Base-by-base conservation (phyloP, 225 moss, liverwort and hornwort species). In the Straminergon stramineum region DNA sequence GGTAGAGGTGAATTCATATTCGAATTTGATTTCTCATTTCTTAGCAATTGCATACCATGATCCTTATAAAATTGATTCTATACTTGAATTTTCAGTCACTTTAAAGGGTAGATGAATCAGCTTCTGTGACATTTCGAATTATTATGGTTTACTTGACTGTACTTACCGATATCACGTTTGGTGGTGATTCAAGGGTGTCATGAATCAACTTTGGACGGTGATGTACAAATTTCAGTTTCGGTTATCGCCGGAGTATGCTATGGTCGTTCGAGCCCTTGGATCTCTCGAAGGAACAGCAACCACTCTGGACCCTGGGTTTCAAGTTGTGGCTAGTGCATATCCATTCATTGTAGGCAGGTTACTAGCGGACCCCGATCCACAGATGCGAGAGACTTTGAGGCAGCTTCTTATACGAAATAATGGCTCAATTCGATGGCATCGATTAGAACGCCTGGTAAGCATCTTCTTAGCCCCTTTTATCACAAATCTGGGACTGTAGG, bases 231-330 rank as follows among this genome's bases (percentile, higher is more conserved):
- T 95, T 68, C 91, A 98, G 67, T 96, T 96, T 93, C 94, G 96
- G 15, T 82, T 98, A 62, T 96, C 96, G 74, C 93, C 96, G 52
- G 95, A 96, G 87, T 98, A 98, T 75, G 95, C 96, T 39, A 94
- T 98, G 98, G 96, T 98, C 53, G 94, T 98, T 62, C 95, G 96
- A 90, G 98, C 98, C n/a, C 91, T 96, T 91, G 96, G 96, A 56
- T 96, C 98, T 86, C 81, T 98, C 43, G 96, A 98, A 92, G 98
- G 98, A 87, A 96, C 96, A 32, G 96, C 98, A 52, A 98, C 96
- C 70, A 92, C 91, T 56, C 88, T 98, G 53, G 96, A 98, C 88
- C 95, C 95, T 79, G 96, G 93, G 51, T 96, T 98, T 85, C 96
- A 94, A 90, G 96, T 98, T 69, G 96, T 96, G 88, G 95, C 96